These are phyloP conservation scores for Chamaecyparis obtusa DNA, from an alignment of 75 land plant species.

Conservation along the genomic window DNA sequence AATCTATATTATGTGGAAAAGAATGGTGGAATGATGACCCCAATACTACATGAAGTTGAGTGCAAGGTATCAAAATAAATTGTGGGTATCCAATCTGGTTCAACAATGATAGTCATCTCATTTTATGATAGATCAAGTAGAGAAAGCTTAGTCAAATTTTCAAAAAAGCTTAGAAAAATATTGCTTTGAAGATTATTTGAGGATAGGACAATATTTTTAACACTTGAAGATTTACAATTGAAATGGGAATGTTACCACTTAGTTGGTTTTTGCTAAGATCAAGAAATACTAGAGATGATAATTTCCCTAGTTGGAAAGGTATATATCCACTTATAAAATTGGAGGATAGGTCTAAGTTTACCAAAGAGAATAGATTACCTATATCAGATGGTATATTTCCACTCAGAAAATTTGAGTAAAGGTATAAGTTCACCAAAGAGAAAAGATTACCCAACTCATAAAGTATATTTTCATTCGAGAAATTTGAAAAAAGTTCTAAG, in stretches of 20 bases:
- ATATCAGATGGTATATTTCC: conserved; percentile 15
- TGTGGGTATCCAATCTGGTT: not conserved
- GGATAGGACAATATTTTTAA: no score
- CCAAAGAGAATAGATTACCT: no score
- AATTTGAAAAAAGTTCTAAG: conserved; percentile 14
- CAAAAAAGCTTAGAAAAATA: not conserved
- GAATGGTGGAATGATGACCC: not conserved
- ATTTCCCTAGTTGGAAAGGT: no score
- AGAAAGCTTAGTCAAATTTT: not conserved
- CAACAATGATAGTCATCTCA: not conserved
- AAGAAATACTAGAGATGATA: no score
- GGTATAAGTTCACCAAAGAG: no score
- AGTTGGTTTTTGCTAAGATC: no score
- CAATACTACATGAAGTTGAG: not conserved
- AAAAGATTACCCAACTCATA: no score
- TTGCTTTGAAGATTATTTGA: no score
- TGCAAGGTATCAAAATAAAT: not conserved
- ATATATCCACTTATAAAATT: no score
- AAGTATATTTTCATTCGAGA: not conserved
- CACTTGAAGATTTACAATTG: no score
- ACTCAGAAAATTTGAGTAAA: conserved; percentile 12
- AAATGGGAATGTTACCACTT: no score
- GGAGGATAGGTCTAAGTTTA: no score
- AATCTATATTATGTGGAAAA: not conserved
- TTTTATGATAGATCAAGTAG: not conserved